Conservation (phyloP, 2,329 filamentous ascomycete genomes). For the Colletotrichum nymphaeae region DNA sequence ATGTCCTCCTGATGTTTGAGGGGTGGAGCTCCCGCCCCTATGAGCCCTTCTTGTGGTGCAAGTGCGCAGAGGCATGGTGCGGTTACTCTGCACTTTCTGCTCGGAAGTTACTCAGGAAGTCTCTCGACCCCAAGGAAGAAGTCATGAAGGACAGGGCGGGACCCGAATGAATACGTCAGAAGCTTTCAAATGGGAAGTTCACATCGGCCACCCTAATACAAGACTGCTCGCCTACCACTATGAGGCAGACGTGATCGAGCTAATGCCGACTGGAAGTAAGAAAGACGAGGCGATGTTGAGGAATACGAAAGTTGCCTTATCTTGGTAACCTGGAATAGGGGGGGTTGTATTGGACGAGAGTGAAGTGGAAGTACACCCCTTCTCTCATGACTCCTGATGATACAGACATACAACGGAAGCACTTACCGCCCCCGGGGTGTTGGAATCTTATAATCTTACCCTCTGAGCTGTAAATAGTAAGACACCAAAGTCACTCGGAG, state of each 20-base stretch:
- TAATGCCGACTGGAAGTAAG: background rate
- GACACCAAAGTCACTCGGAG: background rate
- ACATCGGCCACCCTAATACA: too few species aligned
- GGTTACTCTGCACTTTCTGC: background rate
- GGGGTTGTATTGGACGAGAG: background rate
- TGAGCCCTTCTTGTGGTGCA: background rate
- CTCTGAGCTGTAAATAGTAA: background rate
- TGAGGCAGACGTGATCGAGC: background rate
- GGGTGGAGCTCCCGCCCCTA: background rate
- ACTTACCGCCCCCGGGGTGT: background rate
- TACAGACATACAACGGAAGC: background rate
- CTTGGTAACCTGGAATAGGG: background rate
- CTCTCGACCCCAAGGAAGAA: background rate
- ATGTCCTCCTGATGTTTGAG: background rate
- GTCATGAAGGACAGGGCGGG: background rate
- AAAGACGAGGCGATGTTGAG: background rate
- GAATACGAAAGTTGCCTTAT: background rate
- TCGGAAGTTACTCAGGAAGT: background rate
- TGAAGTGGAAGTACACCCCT: background rate
- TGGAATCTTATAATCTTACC: background rate
- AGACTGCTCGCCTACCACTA: background rate
- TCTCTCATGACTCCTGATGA: background rate
- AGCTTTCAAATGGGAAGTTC: background rate
- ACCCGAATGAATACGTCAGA: background rate
- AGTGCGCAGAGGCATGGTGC: background rate